Evolutionary conservation across 139 green algal genomes (phyloP), one percentile per base, ranked within the genome.

Genomic region (Tetradesmus obliquus): DNA sequence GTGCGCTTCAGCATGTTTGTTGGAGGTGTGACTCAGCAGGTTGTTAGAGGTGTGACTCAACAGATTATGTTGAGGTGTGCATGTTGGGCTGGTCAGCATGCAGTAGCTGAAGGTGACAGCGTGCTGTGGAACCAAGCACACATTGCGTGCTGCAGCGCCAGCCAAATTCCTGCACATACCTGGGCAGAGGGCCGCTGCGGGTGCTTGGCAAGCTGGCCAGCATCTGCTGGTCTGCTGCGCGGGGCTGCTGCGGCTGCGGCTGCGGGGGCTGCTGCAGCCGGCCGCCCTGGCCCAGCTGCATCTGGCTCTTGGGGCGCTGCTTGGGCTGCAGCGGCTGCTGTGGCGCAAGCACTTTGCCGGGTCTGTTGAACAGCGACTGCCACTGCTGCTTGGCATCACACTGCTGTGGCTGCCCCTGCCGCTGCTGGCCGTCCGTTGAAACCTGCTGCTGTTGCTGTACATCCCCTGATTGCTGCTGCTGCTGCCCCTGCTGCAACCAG

Each of bases 291-390:
- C 22, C 57, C 51, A 22, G 69, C 86, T 83, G 62, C 76, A 45
- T 19, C 3, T 58, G 51, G 17, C 45, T 60, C 55, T 24, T 17
- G 0, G 32, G 24, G 3, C 3, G 12, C n/a, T 87, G 58, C 54
- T 84, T 51, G n/a, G 53, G 45, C 32, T 22, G 66, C 51, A 79
- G 81, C n/a, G 82, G 86, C 62, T 87, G 86, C 79, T 82, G 82
- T 17, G 90, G 79, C n/a, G 15, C 58, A 57, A 58, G 84, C 54
- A 91, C 15, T 20, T 10, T 58, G 81, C 74, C 17, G 6, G 69
- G 69, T 57, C 87, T 83, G 45, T 54, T 82, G 53, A 90, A 90
- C 71, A 90, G 72, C 58, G 19, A n/a, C 51, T 84, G 82, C 89
- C 66, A 74, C 58, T 89, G 89, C 82, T 89, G 82, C 89, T 89